phyloP scores from a whole-genome alignment of 202 grass and related monocot genomes.

The Digitaria exilis region DNA sequence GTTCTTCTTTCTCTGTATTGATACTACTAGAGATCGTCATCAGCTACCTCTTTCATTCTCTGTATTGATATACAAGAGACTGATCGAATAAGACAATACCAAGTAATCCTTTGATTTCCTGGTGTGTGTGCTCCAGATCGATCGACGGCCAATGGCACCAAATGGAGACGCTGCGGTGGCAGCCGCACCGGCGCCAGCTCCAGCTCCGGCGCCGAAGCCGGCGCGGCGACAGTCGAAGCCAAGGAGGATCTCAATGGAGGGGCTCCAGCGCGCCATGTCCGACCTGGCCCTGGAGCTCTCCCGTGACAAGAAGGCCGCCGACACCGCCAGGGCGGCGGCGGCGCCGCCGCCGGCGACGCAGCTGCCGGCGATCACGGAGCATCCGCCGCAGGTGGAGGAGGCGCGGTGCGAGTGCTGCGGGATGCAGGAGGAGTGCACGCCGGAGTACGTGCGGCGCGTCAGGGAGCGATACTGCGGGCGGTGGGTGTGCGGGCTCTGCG shows the following conservation, averaged over 20 bases:
- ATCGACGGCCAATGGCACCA: conserved; percentile 40
- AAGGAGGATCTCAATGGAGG: conserved; percentile 79
- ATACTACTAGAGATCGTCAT: too few species aligned
- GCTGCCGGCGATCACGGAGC: conserved; percentile 63
- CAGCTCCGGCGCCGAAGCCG: not conserved
- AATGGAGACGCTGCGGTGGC: conserved; percentile 53
- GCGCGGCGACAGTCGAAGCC: conserved; percentile 30
- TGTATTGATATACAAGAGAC: not conserved
- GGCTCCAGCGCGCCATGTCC: conserved; percentile 76
- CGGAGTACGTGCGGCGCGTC: conserved; percentile 61
- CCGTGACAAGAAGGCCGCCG: conserved; percentile 32
- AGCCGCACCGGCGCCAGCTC: not conserved
- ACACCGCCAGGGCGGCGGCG: too few species aligned
- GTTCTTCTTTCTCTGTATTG: not conserved
- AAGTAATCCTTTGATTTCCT: conserved; percentile 3
- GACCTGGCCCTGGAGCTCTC: conserved; percentile 74
- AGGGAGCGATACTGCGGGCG: conserved; percentile 67
- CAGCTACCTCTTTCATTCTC: too few species aligned
- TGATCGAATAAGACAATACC: too few species aligned
- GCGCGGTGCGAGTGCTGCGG: conserved; percentile 79
- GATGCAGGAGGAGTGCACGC: conserved; percentile 77
- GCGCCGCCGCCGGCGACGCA: not conserved
- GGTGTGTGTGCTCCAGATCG: not conserved
- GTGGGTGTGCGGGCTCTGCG: conserved; percentile 82
- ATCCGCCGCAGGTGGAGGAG: conserved; percentile 45